phyloP scores from a whole-genome alignment of 148 eudicot genomes.

The Dysphania ambrosioides region DNA sequence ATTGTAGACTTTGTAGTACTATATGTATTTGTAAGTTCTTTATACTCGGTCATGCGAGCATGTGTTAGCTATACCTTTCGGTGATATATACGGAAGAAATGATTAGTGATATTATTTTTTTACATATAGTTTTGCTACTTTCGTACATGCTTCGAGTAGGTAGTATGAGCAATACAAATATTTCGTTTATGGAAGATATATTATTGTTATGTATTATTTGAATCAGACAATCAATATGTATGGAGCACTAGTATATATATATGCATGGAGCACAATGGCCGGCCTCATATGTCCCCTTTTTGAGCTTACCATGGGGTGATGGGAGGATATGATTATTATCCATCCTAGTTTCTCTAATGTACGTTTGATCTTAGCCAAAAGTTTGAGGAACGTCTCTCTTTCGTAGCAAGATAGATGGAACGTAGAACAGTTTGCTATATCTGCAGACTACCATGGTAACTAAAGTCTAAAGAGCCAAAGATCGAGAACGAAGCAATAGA shows the following conservation, averaged over 20 bases:
- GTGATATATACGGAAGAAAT: constrained; percentile 5
- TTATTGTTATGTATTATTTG: neutral
- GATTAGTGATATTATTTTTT: neutral
- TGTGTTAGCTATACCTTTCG: constrained; percentile 6
- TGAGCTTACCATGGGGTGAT: neutral
- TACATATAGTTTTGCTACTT: neutral
- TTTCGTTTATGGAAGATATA: neutral
- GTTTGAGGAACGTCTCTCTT: neutral
- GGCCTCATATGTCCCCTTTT: constrained; percentile 12
- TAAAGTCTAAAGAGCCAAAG: too few relatives aligned
- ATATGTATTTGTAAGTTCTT: too few relatives aligned
- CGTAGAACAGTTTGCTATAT: too few relatives aligned
- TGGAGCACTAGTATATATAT: neutral
- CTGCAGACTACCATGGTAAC: too few relatives aligned
- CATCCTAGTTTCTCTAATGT: neutral
- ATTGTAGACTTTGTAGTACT: too few relatives aligned
- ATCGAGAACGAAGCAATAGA: too few relatives aligned
- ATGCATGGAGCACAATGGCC: constrained; percentile 17
- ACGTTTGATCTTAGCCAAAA: neutral
- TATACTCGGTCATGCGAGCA: constrained; percentile 16
- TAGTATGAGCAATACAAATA: neutral
- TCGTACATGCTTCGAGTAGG: neutral
- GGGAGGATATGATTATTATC: neutral
- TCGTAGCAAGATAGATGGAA: too few relatives aligned
- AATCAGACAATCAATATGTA: neutral